Evolutionary conservation across 2,329 filamentous ascomycete species (phyloP).

Genomic region (Boeremia exigua): DNA sequence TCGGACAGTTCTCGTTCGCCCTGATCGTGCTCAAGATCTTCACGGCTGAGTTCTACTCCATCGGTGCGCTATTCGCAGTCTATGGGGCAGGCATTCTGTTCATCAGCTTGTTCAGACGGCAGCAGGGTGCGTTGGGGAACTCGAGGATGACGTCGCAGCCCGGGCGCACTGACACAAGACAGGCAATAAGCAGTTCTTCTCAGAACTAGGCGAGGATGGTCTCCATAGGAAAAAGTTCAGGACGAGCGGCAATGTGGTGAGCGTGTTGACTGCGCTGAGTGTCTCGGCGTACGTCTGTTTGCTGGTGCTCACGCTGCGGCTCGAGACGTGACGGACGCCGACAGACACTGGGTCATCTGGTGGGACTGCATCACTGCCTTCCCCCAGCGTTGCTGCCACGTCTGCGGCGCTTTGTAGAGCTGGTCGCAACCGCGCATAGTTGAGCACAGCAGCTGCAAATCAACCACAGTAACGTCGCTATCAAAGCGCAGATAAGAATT

Average conservation of each 20-base stretch:
- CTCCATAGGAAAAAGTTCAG: constrained; percentile 67
- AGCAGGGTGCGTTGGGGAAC: constrained; percentile 63
- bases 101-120: constrained; percentile 82
- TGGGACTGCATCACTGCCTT: too few relatives aligned
- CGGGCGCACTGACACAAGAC: constrained; percentile 18
- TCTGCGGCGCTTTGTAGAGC: too few relatives aligned
- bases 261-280: constrained; percentile 67
- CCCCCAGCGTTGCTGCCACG: too few relatives aligned
- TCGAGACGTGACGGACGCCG: constrained; percentile 42
- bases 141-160: background rate
- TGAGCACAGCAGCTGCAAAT: background rate
- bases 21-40: constrained; percentile 97
- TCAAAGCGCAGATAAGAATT: constrained; percentile 12
- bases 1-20: constrained; percentile 94
- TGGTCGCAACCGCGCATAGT: too few relatives aligned
- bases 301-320: constrained; percentile 63
- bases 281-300: constrained; percentile 67
- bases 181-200: constrained; percentile 91
- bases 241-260: constrained; percentile 70
- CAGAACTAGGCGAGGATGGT: constrained; percentile 65
- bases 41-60: constrained; percentile 93
- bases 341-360: background rate
- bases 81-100: constrained; percentile 86
- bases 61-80: constrained; percentile 92
- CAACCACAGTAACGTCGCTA: constrained; percentile 1